Evolutionary conservation across 768 basidiomycete species (phyloP), one percentile per base, ranked within the genome.

Genomic region (Auricularia auricula-judae): DNA sequence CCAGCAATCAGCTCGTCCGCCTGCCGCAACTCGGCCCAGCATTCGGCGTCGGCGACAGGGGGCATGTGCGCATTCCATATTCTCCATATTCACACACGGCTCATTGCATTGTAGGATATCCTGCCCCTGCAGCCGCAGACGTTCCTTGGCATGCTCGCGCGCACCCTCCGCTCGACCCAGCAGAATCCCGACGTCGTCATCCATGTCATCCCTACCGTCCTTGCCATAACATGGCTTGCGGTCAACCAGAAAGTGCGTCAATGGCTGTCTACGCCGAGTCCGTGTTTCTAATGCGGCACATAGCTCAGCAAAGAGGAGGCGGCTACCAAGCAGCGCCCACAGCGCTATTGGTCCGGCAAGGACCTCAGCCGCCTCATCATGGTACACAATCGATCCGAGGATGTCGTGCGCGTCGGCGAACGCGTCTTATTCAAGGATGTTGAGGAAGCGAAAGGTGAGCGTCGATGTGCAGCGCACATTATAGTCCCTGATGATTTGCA

Each of bases 181-280:
- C 77, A 76, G 56, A 67, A 82, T n/a, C 79, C 82, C 62, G 79
- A 72, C 61, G 76, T 76, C 1, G 87, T 93, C 35, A 77, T 93
- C 42, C 80, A 82, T 29, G 81, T 93, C 34, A 84, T 82, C 66
- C 91, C 91, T 65, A 88, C 84, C 16, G 86, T 89, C 47, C 82
- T 93, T 66, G 90, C 88, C 14, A 77, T 96, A 58, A 82, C 86
- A 60, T 96, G 93, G 93, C 79, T 93, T 3, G 93, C 91, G 21
- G 76, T 96, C 63, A 93, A 92, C 67, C 93, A 96, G 93, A 91
- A 71, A 63, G 85, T 72, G 36, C 14, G 23, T n/a, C 36, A 7
- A 16, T 21, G 47, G 7, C 5, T 1, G 10, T 4, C 18, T 5
- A 8, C 21, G 14, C 16, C 5, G 14, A 5, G 47, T 18, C 8